Percentiles rank a stretch among this genome's conserved stretches.
These are phyloP conservation scores for Aspergillus fructus DNA, from an alignment of 2,329 filamentous ascomycete species.

Conservation along the genomic window DNA sequence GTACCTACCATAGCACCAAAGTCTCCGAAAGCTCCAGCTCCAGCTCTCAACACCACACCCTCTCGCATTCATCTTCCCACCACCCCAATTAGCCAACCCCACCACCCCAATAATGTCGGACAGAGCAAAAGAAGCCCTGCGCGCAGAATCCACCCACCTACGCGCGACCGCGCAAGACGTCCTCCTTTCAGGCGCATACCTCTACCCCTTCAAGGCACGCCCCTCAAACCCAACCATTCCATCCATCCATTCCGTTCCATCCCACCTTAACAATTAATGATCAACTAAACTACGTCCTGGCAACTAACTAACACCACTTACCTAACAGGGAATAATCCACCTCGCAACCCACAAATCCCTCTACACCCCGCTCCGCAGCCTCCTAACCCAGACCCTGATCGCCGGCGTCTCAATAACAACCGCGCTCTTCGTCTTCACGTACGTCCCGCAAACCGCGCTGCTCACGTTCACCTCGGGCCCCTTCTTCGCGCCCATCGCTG, in stretches of 20 bases:
- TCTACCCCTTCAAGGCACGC: conserved; percentile 75
- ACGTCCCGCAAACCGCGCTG: conserved; percentile 78
- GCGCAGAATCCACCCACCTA: conserved; percentile 71
- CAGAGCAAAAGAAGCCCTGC: conserved; percentile 56
- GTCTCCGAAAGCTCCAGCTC: not conserved
- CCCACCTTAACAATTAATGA: not conserved
- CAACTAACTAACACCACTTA: not conserved
- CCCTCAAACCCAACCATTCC: not conserved
- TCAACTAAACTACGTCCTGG: not conserved
- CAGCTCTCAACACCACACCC: not conserved
- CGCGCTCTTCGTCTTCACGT: conserved; percentile 85
- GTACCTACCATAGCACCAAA: not conserved
- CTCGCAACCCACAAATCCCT: conserved; percentile 58
- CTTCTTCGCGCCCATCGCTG: conserved; percentile 61
- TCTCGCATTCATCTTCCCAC: not conserved
- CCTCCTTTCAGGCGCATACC: conserved; percentile 72
- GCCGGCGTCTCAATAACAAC: conserved; percentile 71
- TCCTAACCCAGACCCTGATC: conserved; percentile 61
- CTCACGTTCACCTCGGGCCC: conserved; percentile 83
- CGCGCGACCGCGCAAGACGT: conserved; percentile 65
- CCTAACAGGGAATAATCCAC: conserved; percentile 58
- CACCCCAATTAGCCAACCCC: not conserved
- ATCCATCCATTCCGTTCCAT: not conserved
- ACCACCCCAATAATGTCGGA: conserved; percentile 39
- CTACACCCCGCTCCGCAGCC: conserved; percentile 59